Base-by-base conservation (phyloP, 306 rosid species). In the Citrullus colocynthis region DNA sequence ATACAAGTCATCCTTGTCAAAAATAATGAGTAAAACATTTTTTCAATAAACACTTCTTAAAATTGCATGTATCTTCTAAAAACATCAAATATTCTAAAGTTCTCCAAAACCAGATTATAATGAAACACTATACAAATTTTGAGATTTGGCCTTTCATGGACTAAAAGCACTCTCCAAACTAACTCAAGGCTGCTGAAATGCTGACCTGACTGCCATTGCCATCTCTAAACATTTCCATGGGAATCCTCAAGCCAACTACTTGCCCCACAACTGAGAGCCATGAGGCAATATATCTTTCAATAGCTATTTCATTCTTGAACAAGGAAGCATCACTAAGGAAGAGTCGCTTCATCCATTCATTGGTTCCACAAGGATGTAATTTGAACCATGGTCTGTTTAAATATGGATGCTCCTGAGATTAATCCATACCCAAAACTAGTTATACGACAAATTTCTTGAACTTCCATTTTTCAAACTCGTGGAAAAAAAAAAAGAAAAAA, bases 261-360 rank as follows among this genome's bases (percentile, higher is more conserved):
- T 91, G 96, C 59, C 97, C 98, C 62, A 90, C 84, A 62, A 93
- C 93, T 0, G 97, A 88, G 83, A 93, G 87, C 98, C 97, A 91
- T 20, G 97, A 86, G 78, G 85, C 80, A 44, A 93, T 74, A 75
- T 91, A 91, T 24, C 67, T 88, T 67, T 88, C 87, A 37, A 83
- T 59, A n/a, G 30, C 64, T 10, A 75, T 77, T 61, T 85, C 88
- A 14, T 65, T 84, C 64, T 74, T 81, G 18, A 84, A 82, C 85
- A 28, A 14, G 66, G 80, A 81, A 74, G 82, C 41, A 49, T 84
- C 87, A 55, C 80, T 55, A 42, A 48, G 58, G 36, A 81, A 87
- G 65, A 94, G 93, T 75, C 91, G 83, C 89, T 91, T 94, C 94
- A 93, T 88, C 98, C 97, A 93, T 51, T 89, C 98, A 39, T 90